Evolutionary conservation across 257 asterid species (phyloP).

Genomic region (Solanum dulcamara): DNA sequence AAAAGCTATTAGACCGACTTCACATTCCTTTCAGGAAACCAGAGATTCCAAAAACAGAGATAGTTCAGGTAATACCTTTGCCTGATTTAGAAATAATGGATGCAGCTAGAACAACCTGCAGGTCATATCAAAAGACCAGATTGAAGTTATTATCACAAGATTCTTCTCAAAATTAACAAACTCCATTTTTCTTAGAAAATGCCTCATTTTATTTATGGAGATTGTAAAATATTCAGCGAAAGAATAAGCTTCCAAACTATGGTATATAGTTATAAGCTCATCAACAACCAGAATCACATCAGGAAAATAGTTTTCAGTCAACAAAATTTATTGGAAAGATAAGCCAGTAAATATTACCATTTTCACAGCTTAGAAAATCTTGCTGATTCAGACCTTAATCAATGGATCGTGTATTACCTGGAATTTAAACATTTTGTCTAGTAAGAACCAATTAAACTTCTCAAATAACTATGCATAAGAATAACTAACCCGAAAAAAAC

Average conservation of each 20-base stretch:
- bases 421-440: not conserved
- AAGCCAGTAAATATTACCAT: not conserved
- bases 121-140: not conserved
- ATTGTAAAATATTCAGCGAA: not conserved
- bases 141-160: not conserved
- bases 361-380: not conserved
- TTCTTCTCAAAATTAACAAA: not conserved
- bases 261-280: too few species aligned
- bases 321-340: too few species aligned
- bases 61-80: not conserved
- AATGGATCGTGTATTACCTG: not conserved
- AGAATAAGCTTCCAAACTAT: too few species aligned
- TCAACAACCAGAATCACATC: too few species aligned
- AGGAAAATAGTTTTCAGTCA: not conserved
- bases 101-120: not conserved
- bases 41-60: not conserved
- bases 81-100: not conserved
- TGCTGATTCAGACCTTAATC: too few species aligned
- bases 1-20: not conserved
- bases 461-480: not conserved
- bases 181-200: not conserved
- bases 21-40: not conserved
- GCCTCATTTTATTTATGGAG: not conserved
- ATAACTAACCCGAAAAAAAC: too few species aligned
- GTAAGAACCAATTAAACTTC: not conserved